These are phyloP conservation scores for Malus fusca DNA, from an alignment of 306 rosid species.

Conservation along the genomic window DNA sequence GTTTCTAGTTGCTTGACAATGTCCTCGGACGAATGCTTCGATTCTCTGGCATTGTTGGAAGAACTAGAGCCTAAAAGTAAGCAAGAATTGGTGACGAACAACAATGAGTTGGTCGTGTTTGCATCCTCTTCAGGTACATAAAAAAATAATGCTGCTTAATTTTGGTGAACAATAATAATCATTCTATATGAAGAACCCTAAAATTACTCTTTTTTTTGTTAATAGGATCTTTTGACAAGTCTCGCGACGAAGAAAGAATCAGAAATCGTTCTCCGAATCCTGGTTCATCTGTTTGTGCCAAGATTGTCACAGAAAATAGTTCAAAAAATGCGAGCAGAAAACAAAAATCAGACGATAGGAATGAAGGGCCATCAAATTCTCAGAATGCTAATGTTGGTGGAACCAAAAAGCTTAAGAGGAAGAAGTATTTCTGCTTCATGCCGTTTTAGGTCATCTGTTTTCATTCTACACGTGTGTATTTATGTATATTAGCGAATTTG, in stretches of 20 bases:
- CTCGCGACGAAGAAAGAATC: neutral
- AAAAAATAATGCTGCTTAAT: neutral
- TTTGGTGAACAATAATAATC: neutral
- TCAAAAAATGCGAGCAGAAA: neutral
- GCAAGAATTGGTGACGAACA: constrained; percentile 1
- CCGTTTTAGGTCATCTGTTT: constrained; percentile 16
- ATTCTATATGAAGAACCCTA: neutral
- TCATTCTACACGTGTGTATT: neutral
- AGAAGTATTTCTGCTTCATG: constrained; percentile 28
- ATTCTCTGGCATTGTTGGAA: constrained; percentile 20
- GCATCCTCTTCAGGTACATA: constrained; percentile 29
- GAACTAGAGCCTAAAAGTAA: constrained; percentile 12
- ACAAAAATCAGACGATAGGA: neutral
- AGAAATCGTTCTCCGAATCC: neutral
- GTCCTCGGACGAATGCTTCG: constrained; percentile 37
- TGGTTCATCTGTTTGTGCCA: neutral
- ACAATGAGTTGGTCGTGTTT: constrained; percentile 16
- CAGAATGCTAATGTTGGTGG: neutral
- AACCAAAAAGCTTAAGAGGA: constrained; percentile 19
- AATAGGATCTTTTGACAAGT: constrained; percentile 14
- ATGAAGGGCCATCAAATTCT: constrained; percentile 19
- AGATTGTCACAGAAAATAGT: neutral
- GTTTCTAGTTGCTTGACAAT: constrained; percentile 34
- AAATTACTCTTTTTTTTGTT: neutral
- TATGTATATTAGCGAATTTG: neutral